Percentiles rank a stretch among this genome's conserved stretches.
These are phyloP conservation scores for Ophiostoma triangulosporum DNA, from an alignment of 2,329 filamentous ascomycete genomes.

Conservation along the genomic window DNA sequence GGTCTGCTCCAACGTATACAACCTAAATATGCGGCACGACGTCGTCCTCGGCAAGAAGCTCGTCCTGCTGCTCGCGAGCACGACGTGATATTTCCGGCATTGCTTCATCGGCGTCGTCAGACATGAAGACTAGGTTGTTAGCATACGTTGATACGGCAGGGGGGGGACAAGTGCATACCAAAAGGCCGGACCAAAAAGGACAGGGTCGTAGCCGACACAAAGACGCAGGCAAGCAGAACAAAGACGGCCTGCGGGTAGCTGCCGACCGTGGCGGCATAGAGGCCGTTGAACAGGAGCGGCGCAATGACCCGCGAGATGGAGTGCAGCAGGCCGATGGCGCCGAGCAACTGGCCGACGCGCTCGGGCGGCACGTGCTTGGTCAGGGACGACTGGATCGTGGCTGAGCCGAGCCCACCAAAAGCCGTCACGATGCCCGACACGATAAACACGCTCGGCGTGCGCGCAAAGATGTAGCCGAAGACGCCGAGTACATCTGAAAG, in stretches of 20 bases:
- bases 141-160: background rate
- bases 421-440: slow-evolving; percentile 59
- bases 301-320: slow-evolving; percentile 65
- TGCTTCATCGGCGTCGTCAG: background rate
- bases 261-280: slow-evolving; percentile 72
- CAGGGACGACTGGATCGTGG: slow-evolving; percentile 68
- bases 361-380: slow-evolving; percentile 86
- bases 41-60: slow-evolving; percentile 14
- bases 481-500: slow-evolving; percentile 65
- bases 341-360: slow-evolving; percentile 73
- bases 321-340: slow-evolving; percentile 76
- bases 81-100: background rate
- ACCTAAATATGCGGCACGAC: slow-evolving; percentile 14
- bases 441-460: slow-evolving; percentile 51
- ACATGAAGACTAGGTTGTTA: slow-evolving; percentile 4
- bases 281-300: slow-evolving; percentile 70
- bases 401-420: slow-evolving; percentile 71
- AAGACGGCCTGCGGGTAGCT: slow-evolving; percentile 74
- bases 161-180: slow-evolving; percentile 38
- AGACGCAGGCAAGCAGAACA: slow-evolving; percentile 54
- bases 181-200: slow-evolving; percentile 61
- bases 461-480: slow-evolving; percentile 57
- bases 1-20: too few species aligned
- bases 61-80: background rate
- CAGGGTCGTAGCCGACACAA: slow-evolving; percentile 49